Conservation (phyloP, 1,139 yeast species). For the Eremothecium sinecaudum region DNA sequence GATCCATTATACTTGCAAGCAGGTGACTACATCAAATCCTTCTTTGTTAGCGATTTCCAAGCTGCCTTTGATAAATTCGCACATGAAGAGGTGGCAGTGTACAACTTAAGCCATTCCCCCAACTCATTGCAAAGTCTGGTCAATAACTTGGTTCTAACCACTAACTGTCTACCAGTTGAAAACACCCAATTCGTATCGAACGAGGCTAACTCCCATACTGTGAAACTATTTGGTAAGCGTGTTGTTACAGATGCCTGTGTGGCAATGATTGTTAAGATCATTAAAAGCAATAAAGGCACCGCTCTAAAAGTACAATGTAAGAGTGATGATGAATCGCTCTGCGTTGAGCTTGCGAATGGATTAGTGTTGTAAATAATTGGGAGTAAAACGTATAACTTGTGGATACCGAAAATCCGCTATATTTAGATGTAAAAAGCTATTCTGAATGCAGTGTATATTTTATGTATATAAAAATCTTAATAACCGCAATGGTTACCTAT, state of each 20-base stretch:
- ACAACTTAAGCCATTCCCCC: slow-evolving; percentile 39
- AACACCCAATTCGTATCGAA: slow-evolving; percentile 60
- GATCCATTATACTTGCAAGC: slow-evolving; percentile 69
- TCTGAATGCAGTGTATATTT: no score
- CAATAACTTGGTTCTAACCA: slow-evolving; percentile 43
- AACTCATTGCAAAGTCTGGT: slow-evolving; percentile 43
- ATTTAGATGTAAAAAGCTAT: no score
- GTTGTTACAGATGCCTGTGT: slow-evolving; percentile 57
- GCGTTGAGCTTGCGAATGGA: slow-evolving; percentile 41
- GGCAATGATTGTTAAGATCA: slow-evolving; percentile 63
- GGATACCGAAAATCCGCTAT: no score
- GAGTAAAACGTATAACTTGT: no score
- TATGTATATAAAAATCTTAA: no score
- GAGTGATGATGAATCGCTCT: slow-evolving; percentile 47
- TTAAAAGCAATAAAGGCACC: slow-evolving; percentile 60
- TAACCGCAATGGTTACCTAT: no score
- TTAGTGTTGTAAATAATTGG: slow-evolving; percentile 18
- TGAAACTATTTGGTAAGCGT: slow-evolving; percentile 79
- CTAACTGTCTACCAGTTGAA: slow-evolving; percentile 57
- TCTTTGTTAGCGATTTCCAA: slow-evolving; percentile 71
- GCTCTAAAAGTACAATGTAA: slow-evolving; percentile 71
- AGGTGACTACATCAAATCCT: slow-evolving; percentile 75
- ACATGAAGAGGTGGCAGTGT: slow-evolving; percentile 51
- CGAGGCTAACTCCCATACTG: slow-evolving; percentile 53
- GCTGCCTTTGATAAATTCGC: slow-evolving; percentile 65